Conservation (phyloP, 1,284 basidiomycete species). For the Cutaneotrichosporon cutaneum region DNA sequence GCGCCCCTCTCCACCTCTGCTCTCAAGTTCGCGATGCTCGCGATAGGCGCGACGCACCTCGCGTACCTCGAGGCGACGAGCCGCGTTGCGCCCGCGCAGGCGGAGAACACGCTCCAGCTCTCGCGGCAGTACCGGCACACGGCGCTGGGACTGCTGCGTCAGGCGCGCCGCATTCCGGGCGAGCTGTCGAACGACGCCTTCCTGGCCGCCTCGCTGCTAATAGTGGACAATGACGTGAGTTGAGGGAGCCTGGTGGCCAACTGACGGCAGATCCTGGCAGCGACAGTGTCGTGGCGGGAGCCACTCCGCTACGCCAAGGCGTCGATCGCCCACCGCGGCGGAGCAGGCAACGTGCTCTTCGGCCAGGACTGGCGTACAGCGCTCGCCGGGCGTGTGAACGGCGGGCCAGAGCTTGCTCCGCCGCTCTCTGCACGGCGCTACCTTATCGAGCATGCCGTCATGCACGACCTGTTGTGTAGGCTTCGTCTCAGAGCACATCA, state of each 20-base stretch:
- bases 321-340: constrained; percentile 35
- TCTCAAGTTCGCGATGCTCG: constrained; percentile 38
- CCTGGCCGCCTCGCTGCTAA: constrained; percentile 31
- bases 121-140: constrained; percentile 31
- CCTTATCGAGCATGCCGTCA: constrained; percentile 35
- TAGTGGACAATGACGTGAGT: constrained; percentile 37
- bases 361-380: constrained; percentile 22
- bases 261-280: constrained; percentile 34
- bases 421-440: constrained; percentile 24
- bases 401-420: constrained; percentile 1
- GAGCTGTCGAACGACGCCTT: constrained; percentile 40
- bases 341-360: constrained; percentile 34
- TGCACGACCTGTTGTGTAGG: constrained; percentile 34
- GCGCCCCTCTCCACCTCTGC: constrained; percentile 33
- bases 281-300: constrained; percentile 38
- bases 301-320: constrained; percentile 31
- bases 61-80: constrained; percentile 24
- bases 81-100: not conserved
- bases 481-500: not conserved
- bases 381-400: constrained; percentile 11
- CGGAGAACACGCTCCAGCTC: constrained; percentile 26
- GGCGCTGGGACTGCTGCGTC: constrained; percentile 31
- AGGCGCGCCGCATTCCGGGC: constrained; percentile 24
- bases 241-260: not conserved
- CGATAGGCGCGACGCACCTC: constrained; percentile 39